Conservation (phyloP, 805 yeast genomes). For the Candida gorgasii region DNA sequence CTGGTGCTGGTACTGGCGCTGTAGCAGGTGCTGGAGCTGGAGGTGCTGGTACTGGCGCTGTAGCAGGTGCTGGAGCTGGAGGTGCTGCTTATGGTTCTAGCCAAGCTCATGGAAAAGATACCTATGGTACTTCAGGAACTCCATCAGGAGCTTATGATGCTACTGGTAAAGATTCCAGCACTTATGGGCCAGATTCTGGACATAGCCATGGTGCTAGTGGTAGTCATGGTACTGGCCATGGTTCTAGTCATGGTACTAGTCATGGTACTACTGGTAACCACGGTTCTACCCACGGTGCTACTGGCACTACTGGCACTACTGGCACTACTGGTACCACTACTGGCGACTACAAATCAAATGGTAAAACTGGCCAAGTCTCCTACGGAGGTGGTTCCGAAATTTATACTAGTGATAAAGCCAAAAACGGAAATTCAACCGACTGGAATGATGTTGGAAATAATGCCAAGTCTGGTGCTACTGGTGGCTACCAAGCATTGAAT, state of each 20-base stretch:
- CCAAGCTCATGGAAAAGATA: conserved; percentile 10
- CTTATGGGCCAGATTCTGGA: conserved; percentile 9
- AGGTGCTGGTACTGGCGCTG: conserved; percentile 7
- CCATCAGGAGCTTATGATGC: conserved; percentile 12
- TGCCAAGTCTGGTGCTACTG: conserved; percentile 11
- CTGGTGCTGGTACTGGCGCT: conserved; percentile 14
- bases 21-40: conserved; percentile 14
- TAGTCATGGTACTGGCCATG: conserved; percentile 11
- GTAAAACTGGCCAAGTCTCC: conserved; percentile 11
- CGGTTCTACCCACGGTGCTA: conserved; percentile 15
- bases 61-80: conserved; percentile 15
- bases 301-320: conserved; percentile 11
- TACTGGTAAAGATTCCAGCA: conserved; percentile 14
- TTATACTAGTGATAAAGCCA: conserved; percentile 4
- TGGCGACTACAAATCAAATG: neutral
- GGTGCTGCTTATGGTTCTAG: conserved; percentile 8
- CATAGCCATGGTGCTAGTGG: conserved; percentile 8
- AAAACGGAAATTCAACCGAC: conserved; percentile 6
- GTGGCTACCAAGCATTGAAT: conserved; percentile 10
- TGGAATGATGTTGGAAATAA: conserved; percentile 12
- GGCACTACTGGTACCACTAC: conserved; percentile 8
- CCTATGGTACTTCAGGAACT: conserved; percentile 18
- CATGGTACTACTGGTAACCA: conserved; percentile 1
- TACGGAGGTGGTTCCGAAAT: conserved; percentile 10
- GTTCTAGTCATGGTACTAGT: conserved; percentile 10